A percentile compares a stretch with the other conserved stretches of the same genome.
Evolutionary conservation across 371 early-diverging fungal genomes (phyloP).

Genomic region (Apophysomyces elegans): DNA sequence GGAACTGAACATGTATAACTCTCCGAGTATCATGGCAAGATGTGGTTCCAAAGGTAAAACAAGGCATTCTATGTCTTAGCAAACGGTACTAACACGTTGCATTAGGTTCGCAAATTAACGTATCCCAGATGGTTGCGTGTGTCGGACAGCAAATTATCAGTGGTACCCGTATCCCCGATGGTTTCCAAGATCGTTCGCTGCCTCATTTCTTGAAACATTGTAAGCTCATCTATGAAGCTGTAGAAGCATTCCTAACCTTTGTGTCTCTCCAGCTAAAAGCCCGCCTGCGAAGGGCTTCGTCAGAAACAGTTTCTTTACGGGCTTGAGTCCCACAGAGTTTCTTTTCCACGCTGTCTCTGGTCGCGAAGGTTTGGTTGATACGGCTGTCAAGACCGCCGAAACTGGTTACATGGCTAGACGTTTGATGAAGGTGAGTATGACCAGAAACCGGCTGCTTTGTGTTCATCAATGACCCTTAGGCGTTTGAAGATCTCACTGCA

Average conservation of each 20-base stretch:
- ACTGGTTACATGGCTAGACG: conserved; percentile 99
- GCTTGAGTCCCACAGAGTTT: conserved; percentile 96
- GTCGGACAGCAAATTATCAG: conserved; percentile 99
- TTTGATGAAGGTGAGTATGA: conserved; percentile 82
- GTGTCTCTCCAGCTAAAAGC: conserved; percentile 61
- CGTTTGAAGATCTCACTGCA: conserved; percentile 95
- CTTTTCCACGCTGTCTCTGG: conserved; percentile 99
- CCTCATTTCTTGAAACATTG: conserved; percentile 96
- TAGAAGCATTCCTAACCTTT: conserved; percentile 1
- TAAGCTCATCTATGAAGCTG: conserved; percentile 27
- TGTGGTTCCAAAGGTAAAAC: conserved; percentile 95
- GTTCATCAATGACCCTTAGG: conserved; percentile 33
- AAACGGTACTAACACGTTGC: not conserved
- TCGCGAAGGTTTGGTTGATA: conserved; percentile 99
- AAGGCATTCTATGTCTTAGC: not conserved
- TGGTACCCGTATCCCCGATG: conserved; percentile 96
- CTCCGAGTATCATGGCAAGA: conserved; percentile 98
- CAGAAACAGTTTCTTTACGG: conserved; percentile 95
- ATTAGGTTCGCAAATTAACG: conserved; percentile 93
- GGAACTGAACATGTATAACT: conserved; percentile 93
- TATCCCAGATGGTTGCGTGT: conserved; percentile 99
- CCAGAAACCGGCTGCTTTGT: not conserved
- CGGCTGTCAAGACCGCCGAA: conserved; percentile 99
- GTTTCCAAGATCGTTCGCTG: conserved; percentile 96
- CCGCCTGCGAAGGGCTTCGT: conserved; percentile 99